phyloP scores from a whole-genome alignment of 257 asterid species.

The Penstemon barbatus region DNA sequence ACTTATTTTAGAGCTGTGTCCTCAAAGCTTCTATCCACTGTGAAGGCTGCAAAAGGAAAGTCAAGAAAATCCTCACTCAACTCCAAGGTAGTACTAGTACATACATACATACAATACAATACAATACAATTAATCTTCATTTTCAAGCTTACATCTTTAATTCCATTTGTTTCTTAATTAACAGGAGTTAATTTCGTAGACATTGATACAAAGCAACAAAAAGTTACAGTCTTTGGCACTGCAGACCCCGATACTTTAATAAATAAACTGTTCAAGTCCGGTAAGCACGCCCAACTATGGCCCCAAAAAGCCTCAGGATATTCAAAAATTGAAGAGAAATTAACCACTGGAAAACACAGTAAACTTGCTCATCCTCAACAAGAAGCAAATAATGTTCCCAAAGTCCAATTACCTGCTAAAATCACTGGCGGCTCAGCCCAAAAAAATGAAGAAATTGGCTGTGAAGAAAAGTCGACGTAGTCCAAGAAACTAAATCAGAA shows the following conservation, averaged over 20 bases:
- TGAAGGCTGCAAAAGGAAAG: constrained; percentile 71
- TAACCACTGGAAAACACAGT: background rate
- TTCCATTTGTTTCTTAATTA: background rate
- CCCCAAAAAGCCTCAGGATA: constrained; percentile 31
- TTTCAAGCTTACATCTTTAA: background rate
- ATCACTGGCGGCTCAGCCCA: constrained; percentile 6
- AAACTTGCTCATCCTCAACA: background rate
- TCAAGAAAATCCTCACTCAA: constrained; percentile 53
- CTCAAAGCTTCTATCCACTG: constrained; percentile 75
- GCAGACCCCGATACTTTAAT: constrained; percentile 43
- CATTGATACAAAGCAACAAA: constrained; percentile 64
- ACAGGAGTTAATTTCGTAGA: constrained; percentile 57
- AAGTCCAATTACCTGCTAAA: constrained; percentile 20
- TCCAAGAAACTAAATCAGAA: constrained; percentile 30
- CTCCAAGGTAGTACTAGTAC: constrained; percentile 46
- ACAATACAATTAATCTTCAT: background rate
- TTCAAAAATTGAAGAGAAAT: constrained; percentile 27
- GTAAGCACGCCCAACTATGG: constrained; percentile 64
- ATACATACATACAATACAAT: too few species aligned
- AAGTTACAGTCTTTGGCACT: constrained; percentile 56
- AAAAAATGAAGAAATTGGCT: constrained; percentile 9
- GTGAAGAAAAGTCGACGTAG: constrained; percentile 13
- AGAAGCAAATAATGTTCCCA: constrained; percentile 11
- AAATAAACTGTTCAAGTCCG: constrained; percentile 46
- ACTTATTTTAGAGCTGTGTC: constrained; percentile 44